Evolutionary conservation across 345 rosid species (phyloP), one percentile per base, ranked within the genome.

Genomic region (Camelina laxa): DNA sequence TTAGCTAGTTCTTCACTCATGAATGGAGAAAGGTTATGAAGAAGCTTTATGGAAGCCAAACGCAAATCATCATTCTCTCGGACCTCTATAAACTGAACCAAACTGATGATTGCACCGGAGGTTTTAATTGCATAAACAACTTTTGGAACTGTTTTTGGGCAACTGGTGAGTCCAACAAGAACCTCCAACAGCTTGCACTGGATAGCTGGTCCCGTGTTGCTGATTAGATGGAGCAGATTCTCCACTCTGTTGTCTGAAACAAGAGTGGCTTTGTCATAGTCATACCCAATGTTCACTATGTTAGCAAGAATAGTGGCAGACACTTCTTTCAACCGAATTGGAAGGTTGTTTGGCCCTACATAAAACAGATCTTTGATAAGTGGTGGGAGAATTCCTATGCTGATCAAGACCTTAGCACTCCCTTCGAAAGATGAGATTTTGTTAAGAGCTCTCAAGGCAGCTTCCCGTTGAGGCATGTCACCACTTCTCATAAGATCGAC

Each of bases 111-210:
- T 27, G 99, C 99, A 67, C 99, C 99, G 6, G 97, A 92, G 76
- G 92, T 87, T 81, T 87, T 95, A 70, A 92, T 87, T 31, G 97
- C 96, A 49, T 93, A 73, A 42, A 92, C 97, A 14, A 92, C 91
- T 11, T 85, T 85, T 19, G 78, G 22, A 67, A 90, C 96, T 53
- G 97, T 80, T 59, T 81, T 65, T 12, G 77, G 81, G 51, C 86
- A 85, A 72, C 22, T 73, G 9, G 97, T 92, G 65, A 95, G 88
- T 79, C 99, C 99, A 60, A 90, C 96, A 57, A 95, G 99, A 81
- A 95, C 97, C 83, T 95, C 97, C 70, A 95, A 82, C 70, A 95
- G 97, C 65, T 95, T 90, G 88, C 99, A 91, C 81, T 88, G 97
- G 41, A 95, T 90, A 24, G 93, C 85, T 55, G 99, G 99, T 75